Conservation (phyloP, 2,329 filamentous ascomycete species). For the Exophiala mesophila region DNA sequence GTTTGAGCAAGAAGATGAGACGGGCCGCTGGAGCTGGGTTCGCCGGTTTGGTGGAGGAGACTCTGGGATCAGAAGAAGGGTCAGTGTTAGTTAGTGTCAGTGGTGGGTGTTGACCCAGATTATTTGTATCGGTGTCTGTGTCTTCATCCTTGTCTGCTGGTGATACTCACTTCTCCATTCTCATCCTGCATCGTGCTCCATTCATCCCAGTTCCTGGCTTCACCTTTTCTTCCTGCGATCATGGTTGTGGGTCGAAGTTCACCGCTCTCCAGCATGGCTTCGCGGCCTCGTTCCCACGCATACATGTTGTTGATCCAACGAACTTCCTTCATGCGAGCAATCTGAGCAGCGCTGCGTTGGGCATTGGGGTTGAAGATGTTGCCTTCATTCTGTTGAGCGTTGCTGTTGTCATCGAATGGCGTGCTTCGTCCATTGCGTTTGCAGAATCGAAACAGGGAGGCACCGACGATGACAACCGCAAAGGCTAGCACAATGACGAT, state of each 20-base stretch:
- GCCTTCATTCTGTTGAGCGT: conserved; percentile 5
- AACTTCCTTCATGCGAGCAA: conserved; percentile 18
- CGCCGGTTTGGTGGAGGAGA: background rate
- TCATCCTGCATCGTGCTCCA: background rate
- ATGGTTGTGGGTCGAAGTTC: conserved; percentile 8
- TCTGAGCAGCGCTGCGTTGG: conserved; percentile 8
- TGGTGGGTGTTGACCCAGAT: too few relatives aligned
- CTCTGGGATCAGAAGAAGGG: too few relatives aligned
- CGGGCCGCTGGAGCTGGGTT: background rate
- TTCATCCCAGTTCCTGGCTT: background rate
- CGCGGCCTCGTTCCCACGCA: conserved; percentile 1
- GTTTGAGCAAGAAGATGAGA: too few relatives aligned
- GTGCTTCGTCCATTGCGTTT: conserved; percentile 1
- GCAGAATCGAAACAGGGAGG: conserved; percentile 17
- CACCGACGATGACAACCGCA: conserved; percentile 11
- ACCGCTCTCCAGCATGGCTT: background rate
- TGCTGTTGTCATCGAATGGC: conserved; percentile 14
- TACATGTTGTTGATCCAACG: conserved; percentile 14
- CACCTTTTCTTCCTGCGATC: conserved; percentile 2
- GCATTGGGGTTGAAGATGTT: conserved; percentile 21
- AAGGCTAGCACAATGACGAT: conserved; percentile 17
- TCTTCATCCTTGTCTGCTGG: too few relatives aligned
- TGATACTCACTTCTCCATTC: background rate
- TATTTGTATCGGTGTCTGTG: too few relatives aligned
- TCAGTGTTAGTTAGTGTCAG: too few relatives aligned